Evolutionary conservation across 2,329 filamentous ascomycete species (phyloP).

Genomic region (Cladosporium phlei): DNA sequence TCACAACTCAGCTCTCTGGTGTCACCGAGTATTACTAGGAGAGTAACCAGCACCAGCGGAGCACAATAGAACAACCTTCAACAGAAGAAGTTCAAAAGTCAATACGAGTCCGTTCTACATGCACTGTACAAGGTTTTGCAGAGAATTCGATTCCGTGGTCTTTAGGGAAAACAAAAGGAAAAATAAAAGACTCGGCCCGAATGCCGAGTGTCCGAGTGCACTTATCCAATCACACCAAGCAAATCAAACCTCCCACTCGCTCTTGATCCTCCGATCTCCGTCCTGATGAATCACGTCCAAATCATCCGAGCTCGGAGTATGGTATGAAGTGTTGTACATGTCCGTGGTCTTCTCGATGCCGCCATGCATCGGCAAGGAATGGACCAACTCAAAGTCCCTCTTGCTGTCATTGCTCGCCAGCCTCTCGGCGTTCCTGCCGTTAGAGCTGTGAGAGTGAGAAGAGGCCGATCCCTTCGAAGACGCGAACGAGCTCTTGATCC

Average conservation of each 20-base stretch:
- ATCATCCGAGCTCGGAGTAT: background rate
- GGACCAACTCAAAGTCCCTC: background rate
- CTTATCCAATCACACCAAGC: too few species aligned
- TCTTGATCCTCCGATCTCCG: background rate
- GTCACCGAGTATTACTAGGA: too few species aligned
- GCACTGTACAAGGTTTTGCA: too few species aligned
- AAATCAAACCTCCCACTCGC: background rate
- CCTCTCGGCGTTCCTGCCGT: background rate
- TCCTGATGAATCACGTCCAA: background rate
- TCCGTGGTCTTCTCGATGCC: constrained; percentile 1
- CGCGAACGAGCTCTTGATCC: background rate
- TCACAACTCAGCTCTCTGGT: too few species aligned
- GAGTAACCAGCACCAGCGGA: too few species aligned
- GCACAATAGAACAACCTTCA: too few species aligned
- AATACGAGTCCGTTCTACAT: too few species aligned
- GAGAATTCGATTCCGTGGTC: too few species aligned
- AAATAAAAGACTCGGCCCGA: too few species aligned
- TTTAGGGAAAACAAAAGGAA: too few species aligned
- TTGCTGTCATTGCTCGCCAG: background rate
- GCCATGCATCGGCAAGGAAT: background rate
- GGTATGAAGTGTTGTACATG: background rate
- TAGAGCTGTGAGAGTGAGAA: background rate
- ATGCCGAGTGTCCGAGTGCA: too few species aligned
- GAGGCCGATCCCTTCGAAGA: background rate
- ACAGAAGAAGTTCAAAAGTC: too few species aligned